These are phyloP conservation scores for Paecilomyces formosus DNA, from an alignment of 2,329 filamentous ascomycete species.

Conservation along the genomic window DNA sequence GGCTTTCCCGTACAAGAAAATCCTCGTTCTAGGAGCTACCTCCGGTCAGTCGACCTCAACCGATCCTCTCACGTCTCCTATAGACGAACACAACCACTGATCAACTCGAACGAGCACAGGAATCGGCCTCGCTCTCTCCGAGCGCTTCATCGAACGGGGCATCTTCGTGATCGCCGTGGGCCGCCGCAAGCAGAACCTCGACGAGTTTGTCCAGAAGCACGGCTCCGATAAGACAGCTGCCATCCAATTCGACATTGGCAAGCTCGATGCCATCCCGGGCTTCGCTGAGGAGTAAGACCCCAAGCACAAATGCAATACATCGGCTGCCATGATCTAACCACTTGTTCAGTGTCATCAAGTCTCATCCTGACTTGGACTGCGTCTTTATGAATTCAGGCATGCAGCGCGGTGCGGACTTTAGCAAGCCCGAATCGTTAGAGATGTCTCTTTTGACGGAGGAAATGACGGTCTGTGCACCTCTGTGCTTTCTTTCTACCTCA, in stretches of 20 bases:
- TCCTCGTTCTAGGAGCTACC: background rate
- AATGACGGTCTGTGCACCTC: slow-evolving; percentile 18
- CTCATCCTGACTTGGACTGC: slow-evolving; percentile 45
- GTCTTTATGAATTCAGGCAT: slow-evolving; percentile 50
- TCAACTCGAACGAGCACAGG: slow-evolving; percentile 9
- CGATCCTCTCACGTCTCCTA: background rate
- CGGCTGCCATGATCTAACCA: background rate
- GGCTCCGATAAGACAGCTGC: slow-evolving; percentile 40
- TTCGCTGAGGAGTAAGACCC: slow-evolving; percentile 1
- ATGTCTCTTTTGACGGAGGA: slow-evolving; percentile 37
- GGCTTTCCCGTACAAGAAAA: background rate
- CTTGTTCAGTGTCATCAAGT: slow-evolving; percentile 20
- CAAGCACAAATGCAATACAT: background rate
- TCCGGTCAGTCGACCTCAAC: background rate
- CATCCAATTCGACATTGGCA: slow-evolving; percentile 44
- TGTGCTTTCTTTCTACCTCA: too few species aligned
- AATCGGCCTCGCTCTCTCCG: slow-evolving; percentile 43
- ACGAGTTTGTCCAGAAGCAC: slow-evolving; percentile 40
- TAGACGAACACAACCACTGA: background rate
- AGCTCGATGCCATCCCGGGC: slow-evolving; percentile 36
- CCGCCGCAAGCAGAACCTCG: slow-evolving; percentile 44
- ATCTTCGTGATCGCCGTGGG: slow-evolving; percentile 44
- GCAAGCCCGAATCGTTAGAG: slow-evolving; percentile 41
- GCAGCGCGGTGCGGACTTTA: slow-evolving; percentile 44
- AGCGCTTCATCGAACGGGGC: slow-evolving; percentile 41